Evolutionary conservation across 257 asterid species (phyloP), one percentile per base, ranked within the genome.

Genomic region (Coffea canephora): DNA sequence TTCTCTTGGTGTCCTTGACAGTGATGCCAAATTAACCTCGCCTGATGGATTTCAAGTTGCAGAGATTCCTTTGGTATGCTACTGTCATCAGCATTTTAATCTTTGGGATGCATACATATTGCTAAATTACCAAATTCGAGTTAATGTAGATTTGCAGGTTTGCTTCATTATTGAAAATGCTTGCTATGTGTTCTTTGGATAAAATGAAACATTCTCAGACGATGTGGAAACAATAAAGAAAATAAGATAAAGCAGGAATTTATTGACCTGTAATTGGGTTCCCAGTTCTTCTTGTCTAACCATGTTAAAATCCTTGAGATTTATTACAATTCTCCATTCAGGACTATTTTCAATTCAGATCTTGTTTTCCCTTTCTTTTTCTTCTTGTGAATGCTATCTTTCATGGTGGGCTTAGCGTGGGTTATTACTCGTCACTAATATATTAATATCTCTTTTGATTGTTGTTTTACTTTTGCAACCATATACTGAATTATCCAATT

Each of bases 11-110:
- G 96, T 94, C 70, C 86, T 95, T 31, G 98, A 93, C 68, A 95
- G 92, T 71, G 98, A 95, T 86, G 98, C 97, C 81, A 95, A 93
- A 78, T 95, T 95, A 52, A 92, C 97, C 77, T 89, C 99, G 46
- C 99, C 97, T 69, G 77, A 89, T 83, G 99, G 99, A 75, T 95
- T 95, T 82, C 99, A 93, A 85, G 89, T 92, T 85, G 99, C 97
- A 55, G 99, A 95, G 88, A 91, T 95, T 82, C 99, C 99, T 80
- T 84, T 91, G 83, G 99, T 95, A 89, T 45, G 89, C 79, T 66
- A 5, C 55, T 57, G 73, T 43, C 77, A 18, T 73, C 46, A 43
- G 31, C 78, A 43, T 41, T 79, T 75, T 34, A 31, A 74, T n/a
- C 83, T 31, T 79, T 72, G 68, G 43, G 31, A 52, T 9, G 11